A percentile compares a stretch with the other conserved stretches of the same genome.
Conservation (phyloP, 2,329 filamentous ascomycete genomes). For the Trichophyton simii region DNA sequence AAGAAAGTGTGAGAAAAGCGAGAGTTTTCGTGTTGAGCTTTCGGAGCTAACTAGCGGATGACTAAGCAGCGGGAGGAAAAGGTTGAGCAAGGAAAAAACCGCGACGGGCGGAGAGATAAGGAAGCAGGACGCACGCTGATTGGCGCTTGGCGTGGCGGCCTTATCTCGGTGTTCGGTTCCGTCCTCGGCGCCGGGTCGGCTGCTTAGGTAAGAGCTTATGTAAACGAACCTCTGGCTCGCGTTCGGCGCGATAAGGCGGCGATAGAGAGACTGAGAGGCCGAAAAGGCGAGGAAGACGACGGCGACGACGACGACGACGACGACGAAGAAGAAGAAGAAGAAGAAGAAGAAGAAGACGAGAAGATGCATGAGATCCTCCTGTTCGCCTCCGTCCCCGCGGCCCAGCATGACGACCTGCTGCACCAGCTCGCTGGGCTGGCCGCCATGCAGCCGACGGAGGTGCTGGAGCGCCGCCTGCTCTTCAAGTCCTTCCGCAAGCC, state of each 20-base stretch:
- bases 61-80: conserved; percentile 1
- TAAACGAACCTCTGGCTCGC: not conserved
- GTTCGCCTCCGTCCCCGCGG: conserved; percentile 45
- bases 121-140: not conserved
- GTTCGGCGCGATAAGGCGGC: not conserved
- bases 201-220: not conserved
- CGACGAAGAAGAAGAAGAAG: not conserved
- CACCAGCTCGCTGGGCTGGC: conserved; percentile 50
- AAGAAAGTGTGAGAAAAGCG: not conserved
- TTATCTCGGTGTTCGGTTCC: not conserved
- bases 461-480: conserved; percentile 44
- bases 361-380: conserved; percentile 52
- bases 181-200: not conserved
- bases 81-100: conserved; percentile 4
- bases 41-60: not conserved
- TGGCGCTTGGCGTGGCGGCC: not conserved
- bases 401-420: conserved; percentile 48
- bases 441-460: conserved; percentile 46
- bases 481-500: conserved; percentile 44
- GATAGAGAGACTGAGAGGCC: not conserved
- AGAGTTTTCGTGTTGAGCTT: not conserved
- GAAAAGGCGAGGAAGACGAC: too few species aligned
- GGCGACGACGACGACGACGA: not conserved
- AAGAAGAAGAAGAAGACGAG: not conserved
- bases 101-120: not conserved